phyloP scores from a whole-genome alignment of 371 early-diverging fungal species.

The Amoeboaphelidium occidentale region DNA sequence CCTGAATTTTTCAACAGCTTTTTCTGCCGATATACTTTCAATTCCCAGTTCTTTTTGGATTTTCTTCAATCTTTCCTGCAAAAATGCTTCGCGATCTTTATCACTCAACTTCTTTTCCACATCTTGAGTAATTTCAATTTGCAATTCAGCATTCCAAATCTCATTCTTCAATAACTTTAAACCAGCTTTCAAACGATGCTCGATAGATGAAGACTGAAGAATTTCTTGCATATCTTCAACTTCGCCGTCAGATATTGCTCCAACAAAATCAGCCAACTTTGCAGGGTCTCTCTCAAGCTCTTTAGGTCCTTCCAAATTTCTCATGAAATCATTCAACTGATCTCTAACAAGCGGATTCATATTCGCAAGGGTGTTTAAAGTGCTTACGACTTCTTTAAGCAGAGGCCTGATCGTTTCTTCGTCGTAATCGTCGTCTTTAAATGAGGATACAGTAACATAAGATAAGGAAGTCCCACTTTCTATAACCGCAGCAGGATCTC shows the following conservation, averaged over 20 bases:
- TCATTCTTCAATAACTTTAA: constrained; percentile 82
- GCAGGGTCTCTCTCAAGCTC: constrained; percentile 33
- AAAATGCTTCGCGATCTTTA: constrained; percentile 80
- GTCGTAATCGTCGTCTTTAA: constrained; percentile 54
- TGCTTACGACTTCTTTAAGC: constrained; percentile 77
- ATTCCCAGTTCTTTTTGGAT: constrained; percentile 92
- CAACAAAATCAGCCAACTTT: constrained; percentile 84
- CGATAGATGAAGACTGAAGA: constrained; percentile 56
- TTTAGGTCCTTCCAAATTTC: not conserved
- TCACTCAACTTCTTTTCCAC: constrained; percentile 86
- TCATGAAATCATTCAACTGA: constrained; percentile 56
- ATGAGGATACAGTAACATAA: constrained; percentile 14
- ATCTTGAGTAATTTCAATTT: constrained; percentile 81
- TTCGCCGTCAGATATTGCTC: constrained; percentile 66
- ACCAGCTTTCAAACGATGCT: constrained; percentile 71
- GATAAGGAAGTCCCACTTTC: not conserved
- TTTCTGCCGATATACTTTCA: constrained; percentile 87
- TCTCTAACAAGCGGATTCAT: constrained; percentile 84
- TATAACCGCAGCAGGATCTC: not conserved
- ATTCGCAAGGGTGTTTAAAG: constrained; percentile 76
- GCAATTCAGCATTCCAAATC: constrained; percentile 78
- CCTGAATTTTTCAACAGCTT: constrained; percentile 72
- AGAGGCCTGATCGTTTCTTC: constrained; percentile 68
- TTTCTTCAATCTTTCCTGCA: constrained; percentile 93
- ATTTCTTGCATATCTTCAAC: constrained; percentile 76